Evolutionary conservation across 441 rosid genomes (phyloP).

Genomic region (Arabidopsis hybrid): DNA sequence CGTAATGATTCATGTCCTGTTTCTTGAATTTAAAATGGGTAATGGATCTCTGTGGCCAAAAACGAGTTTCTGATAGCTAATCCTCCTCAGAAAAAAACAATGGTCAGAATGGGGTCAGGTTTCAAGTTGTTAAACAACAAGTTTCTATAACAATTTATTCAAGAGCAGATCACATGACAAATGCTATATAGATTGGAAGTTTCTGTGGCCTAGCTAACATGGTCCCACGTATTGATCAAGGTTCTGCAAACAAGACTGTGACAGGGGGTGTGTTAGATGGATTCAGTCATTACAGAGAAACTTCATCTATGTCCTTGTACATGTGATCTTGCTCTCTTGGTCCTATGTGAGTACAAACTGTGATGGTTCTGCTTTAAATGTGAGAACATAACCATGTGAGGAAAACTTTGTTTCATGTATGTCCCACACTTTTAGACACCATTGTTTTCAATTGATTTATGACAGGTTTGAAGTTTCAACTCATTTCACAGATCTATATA

Average conservation of each 20-base stretch:
- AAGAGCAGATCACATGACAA: not conserved
- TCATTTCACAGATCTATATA: slow-evolving; percentile 19
- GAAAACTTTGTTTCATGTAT: not conserved
- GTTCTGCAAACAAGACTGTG: slow-evolving; percentile 15
- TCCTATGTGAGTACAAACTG: not conserved
- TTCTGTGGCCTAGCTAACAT: slow-evolving; percentile 17
- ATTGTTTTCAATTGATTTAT: slow-evolving; percentile 6
- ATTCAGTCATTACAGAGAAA: not conserved
- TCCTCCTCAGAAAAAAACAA: not conserved
- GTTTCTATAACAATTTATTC: not conserved
- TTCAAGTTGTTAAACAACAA: slow-evolving; percentile 18
- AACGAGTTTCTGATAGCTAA: not conserved
- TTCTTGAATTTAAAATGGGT: not conserved
- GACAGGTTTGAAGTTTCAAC: slow-evolving; percentile 9
- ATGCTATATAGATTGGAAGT: not conserved
- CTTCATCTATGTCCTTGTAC: slow-evolving; percentile 1
- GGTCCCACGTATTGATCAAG: slow-evolving; percentile 26
- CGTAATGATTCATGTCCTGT: not conserved
- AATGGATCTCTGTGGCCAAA: slow-evolving; percentile 15
- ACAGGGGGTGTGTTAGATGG: slow-evolving; percentile 10
- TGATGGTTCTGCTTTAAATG: slow-evolving; percentile 15
- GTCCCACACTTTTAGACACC: slow-evolving; percentile 28
- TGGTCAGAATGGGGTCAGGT: slow-evolving; percentile 24
- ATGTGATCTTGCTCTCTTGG: slow-evolving; percentile 28
- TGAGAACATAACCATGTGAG: slow-evolving; percentile 31